Evolutionary conservation across 1,284 basidiomycete genomes (phyloP), one percentile per base, ranked within the genome.

Genomic region (Cutaneotrichosporon arboriforme): DNA sequence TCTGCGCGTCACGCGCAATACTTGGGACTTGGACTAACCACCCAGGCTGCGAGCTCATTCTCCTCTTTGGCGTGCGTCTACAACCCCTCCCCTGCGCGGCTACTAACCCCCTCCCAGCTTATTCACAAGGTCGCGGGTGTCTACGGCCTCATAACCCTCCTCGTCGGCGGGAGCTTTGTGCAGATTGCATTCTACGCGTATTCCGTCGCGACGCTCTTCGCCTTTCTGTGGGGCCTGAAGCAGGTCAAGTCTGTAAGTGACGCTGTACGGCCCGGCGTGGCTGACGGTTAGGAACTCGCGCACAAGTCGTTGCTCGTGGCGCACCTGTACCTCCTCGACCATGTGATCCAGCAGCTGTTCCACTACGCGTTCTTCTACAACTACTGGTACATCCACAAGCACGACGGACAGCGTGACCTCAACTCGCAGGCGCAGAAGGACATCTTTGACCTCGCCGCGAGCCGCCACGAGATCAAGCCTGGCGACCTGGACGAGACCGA

Each of bases 41-140:
- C n/a, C 4, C 60, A 78, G 78, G 79, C 47, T 90, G 88, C 55
- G 86, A 83, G 49, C 81, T 94, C 57, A 84, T 87, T 55, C 79
- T 93, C 15, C 80, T 93, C 49, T 94, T 96, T 64, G 88, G 87
- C 21, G 87, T 93, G 59, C 57, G 85, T 78, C 12, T 17, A 17
- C 15, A 37, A 8, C 36, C 36, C 8, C 14, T 8, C 15, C 36
- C 9, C 15, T 40, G 15, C 40, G 18, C 39, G 17, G 15, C 10
- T 9, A 42, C 57, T 57, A 21, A 52, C 35, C 2, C 18, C 26
- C 26, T 31, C 26, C 8, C 62, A 91, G 89, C 79, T 96, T 49
- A 81, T 99, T 64, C 97, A 99, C 82, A 99, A 99, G 77, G 93
- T 93, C 49, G 94, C 94, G 14, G 94, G 94, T 52, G 83, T 97